Conservation (phyloP, 345 rosid genomes). For the Populus deltoides region DNA sequence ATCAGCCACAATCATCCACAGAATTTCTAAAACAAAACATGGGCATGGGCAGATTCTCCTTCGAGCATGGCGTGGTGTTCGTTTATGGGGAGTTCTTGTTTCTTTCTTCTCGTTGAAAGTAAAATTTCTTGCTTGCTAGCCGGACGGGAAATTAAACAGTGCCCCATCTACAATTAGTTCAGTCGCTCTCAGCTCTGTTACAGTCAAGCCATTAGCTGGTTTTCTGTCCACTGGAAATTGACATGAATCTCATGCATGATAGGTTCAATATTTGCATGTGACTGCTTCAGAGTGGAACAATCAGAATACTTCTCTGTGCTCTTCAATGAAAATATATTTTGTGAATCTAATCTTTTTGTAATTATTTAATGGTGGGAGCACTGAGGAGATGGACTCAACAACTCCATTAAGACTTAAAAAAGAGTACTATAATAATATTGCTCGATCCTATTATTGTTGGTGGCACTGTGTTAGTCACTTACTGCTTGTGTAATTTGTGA, state of each 20-base stretch:
- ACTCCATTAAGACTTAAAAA: too few relatives aligned
- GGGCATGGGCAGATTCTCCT: neutral
- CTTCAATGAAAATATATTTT: too few relatives aligned
- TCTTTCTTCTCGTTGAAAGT: neutral
- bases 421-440: neutral
- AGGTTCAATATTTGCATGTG: constrained; percentile 4
- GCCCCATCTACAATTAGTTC: neutral
- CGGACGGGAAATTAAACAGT: too few relatives aligned
- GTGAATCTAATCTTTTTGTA: neutral
- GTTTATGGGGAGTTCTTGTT: neutral
- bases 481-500: neutral
- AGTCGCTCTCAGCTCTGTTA: constrained; percentile 1
- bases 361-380: neutral
- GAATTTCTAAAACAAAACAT: neutral
- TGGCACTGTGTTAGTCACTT: neutral
- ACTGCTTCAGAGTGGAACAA: neutral
- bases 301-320: too few relatives aligned
- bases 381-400: neutral
- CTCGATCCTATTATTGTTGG: constrained; percentile 3
- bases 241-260: neutral
- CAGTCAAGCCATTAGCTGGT: neutral
- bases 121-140: neutral
- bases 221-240: neutral
- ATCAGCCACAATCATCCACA: too few relatives aligned
- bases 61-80: neutral